phyloP scores from a whole-genome alignment of 106 monocot species.

The Hemerocallis citrina region DNA sequence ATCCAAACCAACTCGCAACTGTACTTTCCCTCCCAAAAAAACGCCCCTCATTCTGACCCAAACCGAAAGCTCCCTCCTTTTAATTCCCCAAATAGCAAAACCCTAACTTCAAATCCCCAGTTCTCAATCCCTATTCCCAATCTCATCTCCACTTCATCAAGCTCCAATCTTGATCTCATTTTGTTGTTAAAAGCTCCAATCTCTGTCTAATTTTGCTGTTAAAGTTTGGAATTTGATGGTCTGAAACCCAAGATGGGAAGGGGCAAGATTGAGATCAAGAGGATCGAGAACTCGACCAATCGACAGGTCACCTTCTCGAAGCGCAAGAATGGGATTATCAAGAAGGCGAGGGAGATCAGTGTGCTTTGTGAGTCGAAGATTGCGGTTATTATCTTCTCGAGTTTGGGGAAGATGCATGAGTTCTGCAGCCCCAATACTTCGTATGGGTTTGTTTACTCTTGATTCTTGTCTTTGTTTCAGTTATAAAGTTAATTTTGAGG shows the following conservation, averaged over 20 bases:
- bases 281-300: conserved; percentile 94
- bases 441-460: conserved; percentile 5
- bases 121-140: neutral
- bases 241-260: conserved; percentile 40
- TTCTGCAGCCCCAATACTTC: conserved; percentile 65
- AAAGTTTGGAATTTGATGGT: neutral
- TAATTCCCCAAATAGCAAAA: conserved; percentile 6
- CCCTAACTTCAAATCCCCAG: neutral
- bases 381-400: conserved; percentile 81
- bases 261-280: conserved; percentile 96
- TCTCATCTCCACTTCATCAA: neutral
- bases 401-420: conserved; percentile 82
- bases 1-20: too few relatives aligned
- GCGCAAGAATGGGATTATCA: conserved; percentile 85
- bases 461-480: neutral
- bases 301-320: conserved; percentile 94
- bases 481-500: neutral
- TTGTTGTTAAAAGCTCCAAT: too few relatives aligned
- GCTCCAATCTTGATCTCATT: too few relatives aligned
- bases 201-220: too few relatives aligned
- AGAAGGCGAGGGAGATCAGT: conserved; percentile 96
- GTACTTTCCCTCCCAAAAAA: conserved; percentile 7
- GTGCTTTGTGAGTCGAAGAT: conserved; percentile 79
- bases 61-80: neutral
- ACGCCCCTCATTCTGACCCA: neutral